Conservation (phyloP, 352 stramenopile species). For the Pythium insidiosum region DNA sequence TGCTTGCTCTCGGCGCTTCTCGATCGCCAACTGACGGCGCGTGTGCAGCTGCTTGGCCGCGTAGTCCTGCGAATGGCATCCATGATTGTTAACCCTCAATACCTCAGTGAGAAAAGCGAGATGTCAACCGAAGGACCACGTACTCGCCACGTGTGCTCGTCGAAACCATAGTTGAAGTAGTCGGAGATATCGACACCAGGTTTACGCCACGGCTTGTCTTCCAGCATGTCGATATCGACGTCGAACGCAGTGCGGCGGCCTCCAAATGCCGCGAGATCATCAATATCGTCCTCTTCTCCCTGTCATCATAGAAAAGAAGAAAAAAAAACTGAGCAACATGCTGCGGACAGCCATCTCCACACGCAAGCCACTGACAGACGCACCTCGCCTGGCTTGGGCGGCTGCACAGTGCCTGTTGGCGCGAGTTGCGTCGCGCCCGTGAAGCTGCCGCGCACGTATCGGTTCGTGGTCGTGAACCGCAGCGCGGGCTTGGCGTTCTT, state of each 20-base stretch:
- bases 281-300: slow-evolving; percentile 28
- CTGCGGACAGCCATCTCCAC: too few species aligned
- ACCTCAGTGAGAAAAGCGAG: too few species aligned
- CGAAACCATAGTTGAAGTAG: slow-evolving; percentile 94
- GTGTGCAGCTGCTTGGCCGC: slow-evolving; percentile 64
- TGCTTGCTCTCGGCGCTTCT: slow-evolving; percentile 74
- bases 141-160: slow-evolving; percentile 81
- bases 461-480: slow-evolving; percentile 71
- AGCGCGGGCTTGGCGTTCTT: slow-evolving; percentile 63
- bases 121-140: too few species aligned
- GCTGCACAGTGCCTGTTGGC: slow-evolving; percentile 7
- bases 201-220: slow-evolving; percentile 89
- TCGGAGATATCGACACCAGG: slow-evolving; percentile 89
- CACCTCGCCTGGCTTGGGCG: slow-evolving; percentile 18
- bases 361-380: not conserved
- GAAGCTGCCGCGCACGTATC: slow-evolving; percentile 66
- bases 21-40: slow-evolving; percentile 57
- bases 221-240: slow-evolving; percentile 88
- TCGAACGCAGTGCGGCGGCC: slow-evolving; percentile 86
- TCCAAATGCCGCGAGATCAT: slow-evolving; percentile 75
- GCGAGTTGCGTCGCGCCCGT: slow-evolving; percentile 24
- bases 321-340: not conserved
- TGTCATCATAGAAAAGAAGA: slow-evolving; percentile 1
- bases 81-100: too few species aligned
- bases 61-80: slow-evolving; percentile 74